Conservation (phyloP, 495 filamentous ascomycete genomes). For the Penicillium psychrofluorescens region DNA sequence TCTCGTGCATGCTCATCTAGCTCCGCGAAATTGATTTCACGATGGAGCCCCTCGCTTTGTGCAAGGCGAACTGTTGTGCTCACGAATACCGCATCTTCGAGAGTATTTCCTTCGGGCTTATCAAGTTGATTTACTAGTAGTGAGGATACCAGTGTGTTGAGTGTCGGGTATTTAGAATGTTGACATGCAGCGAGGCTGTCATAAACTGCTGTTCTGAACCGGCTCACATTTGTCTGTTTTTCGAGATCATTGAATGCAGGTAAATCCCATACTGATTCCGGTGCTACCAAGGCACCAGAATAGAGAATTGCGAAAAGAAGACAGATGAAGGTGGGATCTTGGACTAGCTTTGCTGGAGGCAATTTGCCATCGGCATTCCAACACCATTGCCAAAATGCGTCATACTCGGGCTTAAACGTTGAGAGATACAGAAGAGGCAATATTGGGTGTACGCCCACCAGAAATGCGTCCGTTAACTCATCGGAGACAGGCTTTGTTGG, state of each 20-base stretch:
- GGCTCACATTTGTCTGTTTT: background rate
- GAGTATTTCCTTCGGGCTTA: background rate
- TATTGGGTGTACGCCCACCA: conserved; percentile 6
- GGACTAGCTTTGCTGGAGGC: conserved; percentile 3
- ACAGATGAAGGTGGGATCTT: conserved; percentile 14
- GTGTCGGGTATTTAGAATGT: conserved; percentile 13
- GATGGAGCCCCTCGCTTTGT: conserved; percentile 16
- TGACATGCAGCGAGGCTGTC: conserved; percentile 7
- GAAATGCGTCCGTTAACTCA: conserved; percentile 5
- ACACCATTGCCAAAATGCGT: conserved; percentile 13
- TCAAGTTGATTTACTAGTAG: conserved; percentile 5
- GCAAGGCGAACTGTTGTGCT: conserved; percentile 7
- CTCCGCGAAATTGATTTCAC: background rate
- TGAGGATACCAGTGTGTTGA: conserved; percentile 8
- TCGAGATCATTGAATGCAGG: background rate
- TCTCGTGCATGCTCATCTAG: conserved; percentile 1
- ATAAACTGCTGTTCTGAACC: conserved; percentile 1
- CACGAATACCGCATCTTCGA: background rate
- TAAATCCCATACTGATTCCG: conserved; percentile 3
- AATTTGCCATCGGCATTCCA: background rate
- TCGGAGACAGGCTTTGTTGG: conserved; percentile 3
- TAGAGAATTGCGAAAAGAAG: conserved; percentile 12
- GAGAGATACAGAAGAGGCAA: conserved; percentile 9
- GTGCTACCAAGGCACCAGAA: conserved; percentile 5
- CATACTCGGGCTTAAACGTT: conserved; percentile 7